Evolutionary conservation across 805 yeast species (phyloP).

Genomic region (Saturnispora mendoncae): DNA sequence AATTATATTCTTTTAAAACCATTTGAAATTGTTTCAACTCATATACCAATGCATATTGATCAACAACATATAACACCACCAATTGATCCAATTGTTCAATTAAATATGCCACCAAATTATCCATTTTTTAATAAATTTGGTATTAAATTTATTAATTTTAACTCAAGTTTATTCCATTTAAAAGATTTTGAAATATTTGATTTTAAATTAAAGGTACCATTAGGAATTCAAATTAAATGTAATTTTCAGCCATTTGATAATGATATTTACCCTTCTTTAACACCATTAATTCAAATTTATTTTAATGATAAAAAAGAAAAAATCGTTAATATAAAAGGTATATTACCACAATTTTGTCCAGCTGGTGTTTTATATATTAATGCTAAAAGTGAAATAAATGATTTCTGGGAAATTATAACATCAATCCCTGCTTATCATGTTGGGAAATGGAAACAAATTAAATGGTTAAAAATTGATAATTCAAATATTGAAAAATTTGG

Average conservation of each 20-base stretch:
- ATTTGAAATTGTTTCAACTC: constrained; percentile 66
- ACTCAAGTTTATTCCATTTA: constrained; percentile 66
- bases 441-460: constrained; percentile 53
- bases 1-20: constrained; percentile 73
- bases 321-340: constrained; percentile 68
- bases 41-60: constrained; percentile 68
- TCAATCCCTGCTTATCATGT: constrained; percentile 68
- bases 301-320: constrained; percentile 58
- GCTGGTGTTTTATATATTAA: constrained; percentile 53
- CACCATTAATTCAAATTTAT: constrained; percentile 68
- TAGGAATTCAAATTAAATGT: constrained; percentile 58
- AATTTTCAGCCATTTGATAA: constrained; percentile 36
- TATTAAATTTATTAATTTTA: constrained; percentile 56
- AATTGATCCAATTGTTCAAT: constrained; percentile 64
- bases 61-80: constrained; percentile 87
- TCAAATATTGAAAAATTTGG: constrained; percentile 27
- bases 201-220: constrained; percentile 63
- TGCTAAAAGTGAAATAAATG: constrained; percentile 6
- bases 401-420: constrained; percentile 60
- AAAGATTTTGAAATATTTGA: constrained; percentile 73
- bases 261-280: constrained; percentile 31
- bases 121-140: constrained; percentile 64
- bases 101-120: constrained; percentile 78
- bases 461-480: constrained; percentile 46
- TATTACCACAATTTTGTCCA: constrained; percentile 58